phyloP scores from a whole-genome alignment of 805 yeast species.

The Torulaspora franciscae region DNA sequence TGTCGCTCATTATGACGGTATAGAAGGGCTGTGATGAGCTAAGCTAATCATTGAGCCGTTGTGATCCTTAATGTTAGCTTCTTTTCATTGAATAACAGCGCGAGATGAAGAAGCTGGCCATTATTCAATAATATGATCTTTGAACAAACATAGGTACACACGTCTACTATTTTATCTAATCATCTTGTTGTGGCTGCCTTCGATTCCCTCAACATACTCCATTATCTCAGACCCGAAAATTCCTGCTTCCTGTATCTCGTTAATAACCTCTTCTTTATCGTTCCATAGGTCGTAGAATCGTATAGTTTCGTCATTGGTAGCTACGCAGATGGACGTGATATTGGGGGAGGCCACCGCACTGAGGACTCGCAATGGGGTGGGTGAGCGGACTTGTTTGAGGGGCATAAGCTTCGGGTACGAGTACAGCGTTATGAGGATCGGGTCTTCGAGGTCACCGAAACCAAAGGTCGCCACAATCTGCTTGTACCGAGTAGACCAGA shows the following conservation, averaged over 20 bases:
- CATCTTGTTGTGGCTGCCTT: constrained; percentile 10
- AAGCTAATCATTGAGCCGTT: background rate
- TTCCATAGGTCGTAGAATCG: constrained; percentile 74
- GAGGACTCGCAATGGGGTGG: constrained; percentile 52
- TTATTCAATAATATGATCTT: background rate
- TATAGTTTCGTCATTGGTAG: constrained; percentile 73
- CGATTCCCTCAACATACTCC: constrained; percentile 55
- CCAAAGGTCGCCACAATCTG: constrained; percentile 82
- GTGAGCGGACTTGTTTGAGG: constrained; percentile 46
- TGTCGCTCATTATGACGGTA: constrained; percentile 4
- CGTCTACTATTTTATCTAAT: constrained; percentile 8
- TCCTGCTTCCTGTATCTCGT: constrained; percentile 42
- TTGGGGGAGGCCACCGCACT: constrained; percentile 68
- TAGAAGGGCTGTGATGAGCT: background rate
- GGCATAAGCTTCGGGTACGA: constrained; percentile 60
- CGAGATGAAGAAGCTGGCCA: background rate
- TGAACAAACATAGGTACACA: background rate
- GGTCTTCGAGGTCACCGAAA: constrained; percentile 52
- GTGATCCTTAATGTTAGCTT: background rate
- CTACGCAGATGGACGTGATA: constrained; percentile 57
- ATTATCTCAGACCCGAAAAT: constrained; percentile 53
- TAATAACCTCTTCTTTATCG: constrained; percentile 33
- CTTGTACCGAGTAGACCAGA: constrained; percentile 63
- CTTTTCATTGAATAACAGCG: background rate
- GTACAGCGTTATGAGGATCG: constrained; percentile 54